Percentiles rank a stretch among this genome's conserved stretches.
These are phyloP conservation scores for Wickerhamomyces strasburgensis DNA, from an alignment of 805 yeast species.

Conservation along the genomic window DNA sequence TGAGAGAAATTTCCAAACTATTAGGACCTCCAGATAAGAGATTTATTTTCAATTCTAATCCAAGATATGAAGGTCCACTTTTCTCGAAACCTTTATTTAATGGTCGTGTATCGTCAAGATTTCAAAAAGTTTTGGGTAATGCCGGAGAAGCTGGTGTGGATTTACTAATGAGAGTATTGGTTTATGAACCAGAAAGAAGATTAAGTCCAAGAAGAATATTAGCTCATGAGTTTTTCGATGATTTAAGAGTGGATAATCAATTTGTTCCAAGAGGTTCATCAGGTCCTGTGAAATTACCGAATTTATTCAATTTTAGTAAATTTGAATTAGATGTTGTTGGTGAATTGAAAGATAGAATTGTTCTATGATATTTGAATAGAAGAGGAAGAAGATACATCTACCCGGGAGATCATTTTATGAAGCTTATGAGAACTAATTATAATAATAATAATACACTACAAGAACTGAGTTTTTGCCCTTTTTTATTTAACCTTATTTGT, in stretches of 20 bases:
- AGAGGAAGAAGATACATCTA: too few species aligned
- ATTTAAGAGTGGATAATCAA: conserved; percentile 55
- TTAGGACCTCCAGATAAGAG: conserved; percentile 82
- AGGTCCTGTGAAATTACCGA: conserved; percentile 38
- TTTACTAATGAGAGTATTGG: conserved; percentile 71
- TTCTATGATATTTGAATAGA: conserved; percentile 2
- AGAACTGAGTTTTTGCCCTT: too few species aligned
- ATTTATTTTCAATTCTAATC: conserved; percentile 69
- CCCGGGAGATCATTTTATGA: too few species aligned
- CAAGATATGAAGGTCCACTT: conserved; percentile 70
- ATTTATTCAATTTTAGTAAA: conserved; percentile 65
- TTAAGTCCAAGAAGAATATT: conserved; percentile 75
- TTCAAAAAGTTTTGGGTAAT: conserved; percentile 63
- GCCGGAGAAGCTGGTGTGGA: conserved; percentile 87
- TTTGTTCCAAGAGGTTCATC: conserved; percentile 53
- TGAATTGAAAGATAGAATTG: conserved; percentile 21
- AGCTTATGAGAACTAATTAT: background rate
- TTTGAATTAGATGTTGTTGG: conserved; percentile 54
- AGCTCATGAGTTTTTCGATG: conserved; percentile 87
- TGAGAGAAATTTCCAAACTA: conserved; percentile 83
- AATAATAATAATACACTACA: too few species aligned
- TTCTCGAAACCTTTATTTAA: conserved; percentile 59
- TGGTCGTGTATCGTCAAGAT: conserved; percentile 50
- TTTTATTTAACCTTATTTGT: too few species aligned
- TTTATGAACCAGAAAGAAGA: conserved; percentile 85